Base-by-base conservation (phyloP, 1,284 basidiomycete species). In the Amylostereum areolatum region DNA sequence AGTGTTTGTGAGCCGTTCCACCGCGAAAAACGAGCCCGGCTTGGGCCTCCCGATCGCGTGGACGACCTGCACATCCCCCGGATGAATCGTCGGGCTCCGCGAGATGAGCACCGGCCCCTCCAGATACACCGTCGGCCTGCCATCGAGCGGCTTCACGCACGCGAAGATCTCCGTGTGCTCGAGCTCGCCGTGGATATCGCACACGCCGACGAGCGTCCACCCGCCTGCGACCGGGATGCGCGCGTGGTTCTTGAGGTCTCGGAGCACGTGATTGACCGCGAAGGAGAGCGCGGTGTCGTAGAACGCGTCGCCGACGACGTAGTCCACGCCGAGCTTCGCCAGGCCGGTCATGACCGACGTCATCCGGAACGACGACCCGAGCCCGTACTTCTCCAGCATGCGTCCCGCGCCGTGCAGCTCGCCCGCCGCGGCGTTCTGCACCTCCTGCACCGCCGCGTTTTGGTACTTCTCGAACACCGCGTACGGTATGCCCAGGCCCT, bases 181-280 rank as follows among this genome's bases (percentile, higher is more conserved):
- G 8, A 85, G 69, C 48, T 68, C 75, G 3, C 66, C 61, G 52
- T 82, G 75, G 0, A 78, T 68, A 57, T 87, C 85, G 2, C 83
- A 81, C 3, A 87, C 74, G 0, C 85, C 85, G 4, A 86, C 83
- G 1, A 88, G 60, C 0, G 80, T 86, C 70, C 76, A 83, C 2
- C 75, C 78, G 8, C 69, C 65, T 0, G 76, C 75, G 6, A 89
- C 69, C 7, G 81, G 82, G 44, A 89, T 87, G 5, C 84, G 73
- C 1, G 83, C 83, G 47, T 75, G 75, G 49, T 81, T 75, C 58
- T 87, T 89, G 24, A 88, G 68, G 47, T 81, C 72, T 47, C 84
- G 73, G 4, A 88, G 68, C n/a, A 83, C 70, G 56, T 87, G 79
- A 55, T 82, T 70, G 34, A 77, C 65, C 5, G 78, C 71, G 55